phyloP scores from a whole-genome alignment of 2,329 filamentous ascomycete genomes.

The Cryphonectria japonica region DNA sequence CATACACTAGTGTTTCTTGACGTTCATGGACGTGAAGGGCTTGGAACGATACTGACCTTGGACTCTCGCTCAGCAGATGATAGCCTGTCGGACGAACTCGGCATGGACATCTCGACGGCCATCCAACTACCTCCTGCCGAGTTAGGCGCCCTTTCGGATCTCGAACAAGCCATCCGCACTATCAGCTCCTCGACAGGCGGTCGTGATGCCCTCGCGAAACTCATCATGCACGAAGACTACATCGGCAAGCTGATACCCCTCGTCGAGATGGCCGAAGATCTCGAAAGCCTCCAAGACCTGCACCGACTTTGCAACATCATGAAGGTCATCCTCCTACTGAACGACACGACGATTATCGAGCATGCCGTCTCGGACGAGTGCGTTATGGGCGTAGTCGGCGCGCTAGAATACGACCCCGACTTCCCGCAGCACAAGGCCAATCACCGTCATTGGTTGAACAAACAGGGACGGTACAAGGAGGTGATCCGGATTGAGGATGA shows the following conservation, averaged over 20 bases:
- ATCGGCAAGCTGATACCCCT: constrained; percentile 84
- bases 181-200: constrained; percentile 75
- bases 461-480: constrained; percentile 91
- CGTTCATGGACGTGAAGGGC: constrained; percentile 34
- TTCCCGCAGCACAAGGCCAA: constrained; percentile 98
- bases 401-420: constrained; percentile 96
- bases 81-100: constrained; percentile 81
- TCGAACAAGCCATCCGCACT: constrained; percentile 81
- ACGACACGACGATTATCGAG: constrained; percentile 94
- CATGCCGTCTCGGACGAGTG: constrained; percentile 88
- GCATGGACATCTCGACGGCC: constrained; percentile 71
- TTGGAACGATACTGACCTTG: not conserved
- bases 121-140: constrained; percentile 79
- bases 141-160: constrained; percentile 80
- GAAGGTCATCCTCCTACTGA: constrained; percentile 93
- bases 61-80: constrained; percentile 66
- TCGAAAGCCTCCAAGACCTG: constrained; percentile 83
- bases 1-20: not conserved
- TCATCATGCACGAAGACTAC: constrained; percentile 83
- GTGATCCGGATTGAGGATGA: constrained; percentile 90
- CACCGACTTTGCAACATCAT: constrained; percentile 96
- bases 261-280: constrained; percentile 86
- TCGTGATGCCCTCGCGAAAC: constrained; percentile 85
- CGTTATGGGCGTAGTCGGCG: constrained; percentile 89
- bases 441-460: constrained; percentile 88